phyloP scores from a whole-genome alignment of 306 rosid genomes.

The Styphnolobium japonicum region DNA sequence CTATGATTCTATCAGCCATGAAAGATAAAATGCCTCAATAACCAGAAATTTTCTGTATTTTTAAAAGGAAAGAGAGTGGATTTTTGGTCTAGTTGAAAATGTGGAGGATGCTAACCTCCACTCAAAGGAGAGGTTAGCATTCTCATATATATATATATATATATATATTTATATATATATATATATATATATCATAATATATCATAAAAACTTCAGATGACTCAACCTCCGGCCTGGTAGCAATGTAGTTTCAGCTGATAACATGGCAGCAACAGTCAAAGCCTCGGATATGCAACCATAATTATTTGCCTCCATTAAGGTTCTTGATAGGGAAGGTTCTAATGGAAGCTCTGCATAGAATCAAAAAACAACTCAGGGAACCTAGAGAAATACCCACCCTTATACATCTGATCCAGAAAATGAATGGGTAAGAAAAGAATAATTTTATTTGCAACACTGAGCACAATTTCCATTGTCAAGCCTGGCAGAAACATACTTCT shows the following conservation, averaged over 20 bases:
- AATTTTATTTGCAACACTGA: slow-evolving; percentile 8
- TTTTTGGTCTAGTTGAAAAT: slow-evolving; percentile 2
- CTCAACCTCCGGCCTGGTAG: slow-evolving; percentile 75
- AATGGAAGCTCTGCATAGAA: slow-evolving; percentile 82
- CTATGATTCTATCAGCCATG: background rate
- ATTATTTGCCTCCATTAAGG: slow-evolving; percentile 84
- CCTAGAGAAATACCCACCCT: slow-evolving; percentile 12
- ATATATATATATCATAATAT: too few species aligned
- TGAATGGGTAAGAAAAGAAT: background rate
- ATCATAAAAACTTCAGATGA: background rate
- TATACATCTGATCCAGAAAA: slow-evolving; percentile 3
- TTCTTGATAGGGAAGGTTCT: slow-evolving; percentile 94
- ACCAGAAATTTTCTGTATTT: background rate
- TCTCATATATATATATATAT: too few species aligned
- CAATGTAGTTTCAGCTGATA: slow-evolving; percentile 83
- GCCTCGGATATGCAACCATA: slow-evolving; percentile 85
- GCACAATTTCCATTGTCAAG: slow-evolving; percentile 6
- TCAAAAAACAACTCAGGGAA: slow-evolving; percentile 17
- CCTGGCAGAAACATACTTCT: slow-evolving; percentile 2
- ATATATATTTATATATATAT: too few species aligned
- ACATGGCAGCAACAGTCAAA: slow-evolving; percentile 92
- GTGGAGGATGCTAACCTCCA: background rate
- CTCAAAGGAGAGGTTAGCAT: too few species aligned
- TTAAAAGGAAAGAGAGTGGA: background rate
- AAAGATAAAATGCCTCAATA: background rate